These are phyloP conservation scores for Phlyctochytrium bullatum DNA, from an alignment of 192 early-diverging fungal species.

Conservation along the genomic window DNA sequence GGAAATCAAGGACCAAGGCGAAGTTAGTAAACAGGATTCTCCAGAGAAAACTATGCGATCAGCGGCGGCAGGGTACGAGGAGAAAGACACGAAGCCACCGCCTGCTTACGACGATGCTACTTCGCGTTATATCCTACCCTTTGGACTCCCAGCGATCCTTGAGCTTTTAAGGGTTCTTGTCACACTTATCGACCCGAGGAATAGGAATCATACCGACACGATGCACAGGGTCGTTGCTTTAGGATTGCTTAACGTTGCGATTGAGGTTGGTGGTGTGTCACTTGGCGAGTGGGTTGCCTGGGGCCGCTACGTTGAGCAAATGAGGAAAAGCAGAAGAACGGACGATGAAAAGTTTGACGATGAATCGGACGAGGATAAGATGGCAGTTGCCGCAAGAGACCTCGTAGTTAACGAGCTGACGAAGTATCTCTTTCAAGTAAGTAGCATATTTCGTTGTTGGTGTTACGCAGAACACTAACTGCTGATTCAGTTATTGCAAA, in stretches of 20 bases:
- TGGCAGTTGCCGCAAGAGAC: constrained; percentile 39
- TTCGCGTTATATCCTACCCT: constrained; percentile 45
- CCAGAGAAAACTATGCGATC: no score
- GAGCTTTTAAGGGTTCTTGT: constrained; percentile 90
- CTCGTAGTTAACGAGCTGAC: constrained; percentile 82
- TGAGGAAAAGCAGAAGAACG: neutral
- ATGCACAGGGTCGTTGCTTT: constrained; percentile 87
- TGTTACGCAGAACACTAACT: constrained; percentile 18
- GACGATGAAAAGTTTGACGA: constrained; percentile 4
- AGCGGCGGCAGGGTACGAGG: neutral
- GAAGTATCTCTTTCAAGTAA: constrained; percentile 81
- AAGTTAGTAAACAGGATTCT: no score
- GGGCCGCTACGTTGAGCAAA: constrained; percentile 22
- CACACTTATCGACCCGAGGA: constrained; percentile 84
- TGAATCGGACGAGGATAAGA: constrained; percentile 34
- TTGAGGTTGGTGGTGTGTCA: constrained; percentile 81
- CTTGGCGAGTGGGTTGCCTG: constrained; percentile 60
- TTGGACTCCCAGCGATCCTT: constrained; percentile 81
- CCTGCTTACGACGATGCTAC: no score
- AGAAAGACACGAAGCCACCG: neutral
- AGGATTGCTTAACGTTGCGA: constrained; percentile 77
- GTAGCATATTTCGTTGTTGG: constrained; percentile 46
- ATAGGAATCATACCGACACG: constrained; percentile 89
- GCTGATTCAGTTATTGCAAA: constrained; percentile 50
- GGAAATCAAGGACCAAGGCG: no score